Evolutionary conservation across 192 early-diverging fungal genomes (phyloP).

Genomic region (Gaertneriomyces semiglobifer): DNA sequence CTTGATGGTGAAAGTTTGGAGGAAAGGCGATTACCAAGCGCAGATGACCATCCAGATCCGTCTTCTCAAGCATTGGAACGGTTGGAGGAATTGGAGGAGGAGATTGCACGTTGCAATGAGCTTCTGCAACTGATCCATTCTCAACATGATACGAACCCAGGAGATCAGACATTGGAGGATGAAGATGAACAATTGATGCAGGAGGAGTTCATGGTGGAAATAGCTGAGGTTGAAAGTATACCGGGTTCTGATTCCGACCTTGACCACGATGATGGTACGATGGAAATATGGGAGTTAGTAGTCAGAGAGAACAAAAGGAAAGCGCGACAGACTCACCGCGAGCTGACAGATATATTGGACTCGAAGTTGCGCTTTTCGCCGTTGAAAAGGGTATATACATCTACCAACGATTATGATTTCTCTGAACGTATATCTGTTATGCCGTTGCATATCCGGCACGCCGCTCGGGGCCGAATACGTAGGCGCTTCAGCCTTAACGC

Average conservation of each 20-base stretch:
- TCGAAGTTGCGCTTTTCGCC: not conserved
- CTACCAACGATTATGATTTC: not conserved
- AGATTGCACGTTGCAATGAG: constrained; percentile 1
- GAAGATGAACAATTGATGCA: not conserved
- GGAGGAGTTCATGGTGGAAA: not conserved
- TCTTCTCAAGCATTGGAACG: not conserved
- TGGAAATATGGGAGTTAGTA: not conserved
- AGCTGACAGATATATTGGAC: not conserved
- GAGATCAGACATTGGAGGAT: not conserved
- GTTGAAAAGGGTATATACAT: constrained; percentile 1
- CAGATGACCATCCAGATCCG: no score
- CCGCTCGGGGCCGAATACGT: not conserved
- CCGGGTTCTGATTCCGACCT: not conserved
- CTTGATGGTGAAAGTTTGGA: no score
- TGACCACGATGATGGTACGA: constrained; percentile 1
- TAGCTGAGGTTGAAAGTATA: not conserved
- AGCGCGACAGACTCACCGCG: not conserved
- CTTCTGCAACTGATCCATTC: not conserved
- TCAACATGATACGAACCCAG: not conserved
- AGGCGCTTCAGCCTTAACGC: not conserved
- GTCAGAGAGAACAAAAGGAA: constrained; percentile 1
- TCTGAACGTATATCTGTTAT: not conserved
- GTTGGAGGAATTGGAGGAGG: not conserved
- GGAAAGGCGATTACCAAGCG: no score
- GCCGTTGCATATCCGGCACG: not conserved